These are phyloP conservation scores for Phytomonas sp. DNA, from an alignment of 208 protist genomes.

Conservation along the genomic window DNA sequence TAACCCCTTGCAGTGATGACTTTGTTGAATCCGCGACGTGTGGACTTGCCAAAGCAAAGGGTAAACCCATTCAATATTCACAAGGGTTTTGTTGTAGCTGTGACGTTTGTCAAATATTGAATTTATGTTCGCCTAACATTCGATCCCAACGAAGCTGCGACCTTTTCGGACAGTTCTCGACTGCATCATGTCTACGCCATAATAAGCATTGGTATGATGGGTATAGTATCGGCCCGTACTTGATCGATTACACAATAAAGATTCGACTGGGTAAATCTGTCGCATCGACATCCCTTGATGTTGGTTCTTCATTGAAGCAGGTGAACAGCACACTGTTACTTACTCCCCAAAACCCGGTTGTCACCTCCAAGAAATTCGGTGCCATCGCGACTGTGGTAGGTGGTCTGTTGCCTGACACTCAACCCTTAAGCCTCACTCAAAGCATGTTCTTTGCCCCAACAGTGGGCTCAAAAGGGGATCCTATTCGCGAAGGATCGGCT, in stretches of 20 bases:
- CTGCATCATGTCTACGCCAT: slow-evolving; percentile 81
- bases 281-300: neutral
- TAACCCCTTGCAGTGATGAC: slow-evolving; percentile 55
- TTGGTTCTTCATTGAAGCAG: neutral
- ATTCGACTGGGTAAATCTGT: slow-evolving; percentile 22
- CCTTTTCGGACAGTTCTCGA: slow-evolving; percentile 37
- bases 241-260: slow-evolving; percentile 53
- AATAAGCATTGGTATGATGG: slow-evolving; percentile 68
- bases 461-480: slow-evolving; percentile 22
- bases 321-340: slow-evolving; percentile 32
- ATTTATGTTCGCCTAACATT: slow-evolving; percentile 43
- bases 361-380: slow-evolving; percentile 24
- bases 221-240: slow-evolving; percentile 56
- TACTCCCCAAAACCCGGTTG: slow-evolving; percentile 30
- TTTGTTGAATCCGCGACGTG: slow-evolving; percentile 54
- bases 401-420: slow-evolving; percentile 42
- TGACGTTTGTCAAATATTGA: slow-evolving; percentile 47
- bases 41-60: slow-evolving; percentile 33
- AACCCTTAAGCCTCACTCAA: slow-evolving; percentile 41
- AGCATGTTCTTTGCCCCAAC: slow-evolving; percentile 74
- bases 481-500: slow-evolving; percentile 30
- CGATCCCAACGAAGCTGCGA: slow-evolving; percentile 53
- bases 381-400: slow-evolving; percentile 60
- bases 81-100: slow-evolving; percentile 86
- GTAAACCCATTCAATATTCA: slow-evolving; percentile 56